Base-by-base conservation (phyloP, 768 basidiomycete genomes). In the Crucibulum laeve region DNA sequence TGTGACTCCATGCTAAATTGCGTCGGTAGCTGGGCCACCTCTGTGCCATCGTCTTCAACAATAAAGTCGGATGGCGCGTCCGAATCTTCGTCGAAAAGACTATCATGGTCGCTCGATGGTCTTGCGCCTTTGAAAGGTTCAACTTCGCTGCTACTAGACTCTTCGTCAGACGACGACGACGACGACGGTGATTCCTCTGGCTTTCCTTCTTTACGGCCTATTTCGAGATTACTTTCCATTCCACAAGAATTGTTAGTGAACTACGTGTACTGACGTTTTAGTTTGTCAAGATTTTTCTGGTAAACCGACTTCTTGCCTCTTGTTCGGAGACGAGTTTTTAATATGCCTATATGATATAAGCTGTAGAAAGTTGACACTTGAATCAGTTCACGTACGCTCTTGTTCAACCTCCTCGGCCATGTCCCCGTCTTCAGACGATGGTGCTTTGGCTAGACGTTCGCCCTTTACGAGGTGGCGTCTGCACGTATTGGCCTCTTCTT, bases 1-100 rank as follows among this genome's bases (percentile, higher is more conserved):
- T 86, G 83, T 1, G 82, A 72, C 43, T 76, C 76, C 81, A 87
- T 82, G 60, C 88, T 91, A 64, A 90, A 95, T 53, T 84, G 78
- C 40, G 71, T 70, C 6, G 89, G 90, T n/a, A 91, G 69, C 25
- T 72, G 62, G 15, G 74, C 61, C 3, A 58, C 54, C 0, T 55
- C 65, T 19, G 46, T 59, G 5, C 58, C 69, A 46, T 84, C 80
- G 48, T 90, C 86, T 26, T 88, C 79, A 24, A 89, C 82, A 47
- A 88, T 87, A 43, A 71, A 74, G 43, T 65, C 64, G 42, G 57
- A 60, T 25, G 62, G 58, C 22, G 66, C 60, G 37, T 67, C 66
- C 10, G 72, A 70, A 30, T 64, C 57, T 34, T 62, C 67, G 47
- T 60, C 57, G 33, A 67, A 71, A 30, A 69, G 58, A 46, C 60